Percentiles rank a stretch among this genome's conserved stretches.
These are phyloP conservation scores for Pleurotus eryngii DNA, from an alignment of 768 basidiomycete species.

Conservation along the genomic window DNA sequence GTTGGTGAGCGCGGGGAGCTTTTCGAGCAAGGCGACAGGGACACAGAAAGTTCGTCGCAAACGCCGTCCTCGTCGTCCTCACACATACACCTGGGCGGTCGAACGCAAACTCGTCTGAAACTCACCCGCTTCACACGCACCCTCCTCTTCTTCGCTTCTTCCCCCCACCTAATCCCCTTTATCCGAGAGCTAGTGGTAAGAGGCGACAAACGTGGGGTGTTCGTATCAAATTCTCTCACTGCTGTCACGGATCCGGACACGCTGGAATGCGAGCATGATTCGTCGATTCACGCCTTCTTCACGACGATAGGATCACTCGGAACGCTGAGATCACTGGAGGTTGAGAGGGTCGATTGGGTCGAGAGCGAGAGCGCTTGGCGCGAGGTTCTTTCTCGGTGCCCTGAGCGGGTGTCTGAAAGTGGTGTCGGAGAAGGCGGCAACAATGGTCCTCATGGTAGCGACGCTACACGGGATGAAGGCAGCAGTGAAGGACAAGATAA, in stretches of 20 bases:
- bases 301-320: not conserved
- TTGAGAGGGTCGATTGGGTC: not conserved
- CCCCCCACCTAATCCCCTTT: not conserved
- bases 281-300: not conserved
- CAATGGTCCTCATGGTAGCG: too few species aligned
- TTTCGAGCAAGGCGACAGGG: not conserved
- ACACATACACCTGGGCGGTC: too few species aligned
- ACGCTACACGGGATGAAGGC: too few species aligned
- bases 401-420: too few species aligned
- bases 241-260: too few species aligned
- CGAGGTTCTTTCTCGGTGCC: too few species aligned
- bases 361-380: not conserved
- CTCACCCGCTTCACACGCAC: too few species aligned
- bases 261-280: not conserved
- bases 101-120: too few species aligned
- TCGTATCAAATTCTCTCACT: not conserved
- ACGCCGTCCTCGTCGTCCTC: too few species aligned
- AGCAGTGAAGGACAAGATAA: too few species aligned
- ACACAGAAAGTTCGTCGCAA: too few species aligned
- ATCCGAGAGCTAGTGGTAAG: not conserved
- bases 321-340: not conserved
- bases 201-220: not conserved
- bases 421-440: too few species aligned
- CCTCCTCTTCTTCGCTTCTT: not conserved
- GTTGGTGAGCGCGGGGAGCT: not conserved